phyloP scores from a whole-genome alignment of 2,329 filamentous ascomycete genomes.

The Iodosphaeria phyllophila region DNA sequence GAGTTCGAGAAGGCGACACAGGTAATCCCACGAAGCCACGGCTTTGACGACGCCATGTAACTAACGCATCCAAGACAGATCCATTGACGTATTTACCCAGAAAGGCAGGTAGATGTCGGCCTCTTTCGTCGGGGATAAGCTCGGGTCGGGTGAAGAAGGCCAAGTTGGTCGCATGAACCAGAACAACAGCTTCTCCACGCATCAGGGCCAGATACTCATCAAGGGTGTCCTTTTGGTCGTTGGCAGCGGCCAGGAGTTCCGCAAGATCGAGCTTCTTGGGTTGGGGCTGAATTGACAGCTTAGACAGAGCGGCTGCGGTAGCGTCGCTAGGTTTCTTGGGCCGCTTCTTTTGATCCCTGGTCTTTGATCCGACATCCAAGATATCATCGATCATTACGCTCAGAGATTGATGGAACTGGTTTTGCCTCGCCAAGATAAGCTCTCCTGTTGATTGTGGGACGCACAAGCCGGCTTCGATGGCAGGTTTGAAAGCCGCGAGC shows the following conservation, averaged over 20 bases:
- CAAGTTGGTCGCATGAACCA: conserved; percentile 15
- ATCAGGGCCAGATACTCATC: conserved; percentile 18
- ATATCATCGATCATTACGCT: conserved; percentile 23
- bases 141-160: conserved; percentile 21
- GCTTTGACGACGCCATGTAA: conserved; percentile 17
- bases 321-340: conserved; percentile 14
- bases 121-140: conserved; percentile 24
- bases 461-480: conserved; percentile 7
- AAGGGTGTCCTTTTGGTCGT: conserved; percentile 14
- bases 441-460: conserved; percentile 13
- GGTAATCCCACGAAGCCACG: conserved; percentile 21
- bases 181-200: conserved; percentile 12
- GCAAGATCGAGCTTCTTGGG: conserved; percentile 12
- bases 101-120: conserved; percentile 16
- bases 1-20: conserved; percentile 16
- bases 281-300: conserved; percentile 11
- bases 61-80: conserved; percentile 20
- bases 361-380: conserved; percentile 17
- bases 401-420: conserved; percentile 16
- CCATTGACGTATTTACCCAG: conserved; percentile 22
- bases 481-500: conserved; percentile 7
- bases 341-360: conserved; percentile 7
- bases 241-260: conserved; percentile 12
- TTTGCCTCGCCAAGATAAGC: conserved; percentile 21
- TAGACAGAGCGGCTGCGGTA: conserved; percentile 12